Evolutionary conservation across 2,329 filamentous ascomycete genomes (phyloP).

Genomic region (Fusarium sp.): DNA sequence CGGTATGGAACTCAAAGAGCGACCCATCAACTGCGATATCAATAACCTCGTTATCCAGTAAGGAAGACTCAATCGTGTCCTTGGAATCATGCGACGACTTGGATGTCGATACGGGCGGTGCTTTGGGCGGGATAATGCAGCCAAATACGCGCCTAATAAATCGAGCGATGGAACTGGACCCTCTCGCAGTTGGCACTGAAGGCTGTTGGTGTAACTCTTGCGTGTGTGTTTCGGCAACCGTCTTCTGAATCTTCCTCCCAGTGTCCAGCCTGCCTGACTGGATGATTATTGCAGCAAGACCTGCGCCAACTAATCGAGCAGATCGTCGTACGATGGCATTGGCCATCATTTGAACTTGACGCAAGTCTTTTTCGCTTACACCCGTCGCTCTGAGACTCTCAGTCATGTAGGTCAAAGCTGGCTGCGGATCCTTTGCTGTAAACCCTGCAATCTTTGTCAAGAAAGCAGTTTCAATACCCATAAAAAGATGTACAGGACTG

Average conservation of each 20-base stretch:
- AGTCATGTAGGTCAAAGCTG: background rate
- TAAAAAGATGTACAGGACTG: background rate
- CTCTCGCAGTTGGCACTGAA: fast-evolving
- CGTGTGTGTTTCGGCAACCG: fast-evolving
- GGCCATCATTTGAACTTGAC: background rate
- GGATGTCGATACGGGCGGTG: fast-evolving
- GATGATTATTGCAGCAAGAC: constrained; percentile 6
- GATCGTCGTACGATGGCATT: background rate
- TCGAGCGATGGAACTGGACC: fast-evolving
- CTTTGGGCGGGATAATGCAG: background rate
- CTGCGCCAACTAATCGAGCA: constrained; percentile 12
- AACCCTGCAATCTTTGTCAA: background rate
- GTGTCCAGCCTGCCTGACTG: background rate
- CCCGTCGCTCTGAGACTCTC: background rate
- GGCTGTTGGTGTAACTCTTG: background rate
- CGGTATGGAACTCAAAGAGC: constrained; percentile 9
- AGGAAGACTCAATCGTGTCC: background rate
- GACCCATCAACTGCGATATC: constrained; percentile 15
- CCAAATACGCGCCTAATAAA: background rate
- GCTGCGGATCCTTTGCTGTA: fast-evolving
- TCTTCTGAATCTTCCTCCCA: background rate
- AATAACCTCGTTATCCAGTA: background rate
- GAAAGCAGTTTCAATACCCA: background rate
- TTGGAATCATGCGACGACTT: constrained; percentile 1
- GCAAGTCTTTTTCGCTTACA: background rate